Conservation (phyloP, 108 stramenopile species). For the Seminavis robusta region DNA sequence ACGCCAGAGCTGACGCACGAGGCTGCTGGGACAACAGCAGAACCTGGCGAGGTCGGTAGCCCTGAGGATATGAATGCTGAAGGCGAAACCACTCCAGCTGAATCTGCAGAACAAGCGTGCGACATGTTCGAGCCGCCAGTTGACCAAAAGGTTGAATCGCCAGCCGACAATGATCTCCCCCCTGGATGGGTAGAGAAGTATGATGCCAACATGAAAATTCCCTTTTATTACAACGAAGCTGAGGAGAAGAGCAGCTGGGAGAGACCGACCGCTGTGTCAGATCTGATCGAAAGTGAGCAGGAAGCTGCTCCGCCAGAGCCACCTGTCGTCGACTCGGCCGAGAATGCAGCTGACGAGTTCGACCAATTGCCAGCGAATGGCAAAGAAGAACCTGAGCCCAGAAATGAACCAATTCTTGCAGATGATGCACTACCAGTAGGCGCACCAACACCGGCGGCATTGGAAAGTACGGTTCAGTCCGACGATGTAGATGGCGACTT, state of each 20-base stretch:
- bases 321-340: background rate
- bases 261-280: no score
- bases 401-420: background rate
- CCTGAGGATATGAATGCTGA: background rate
- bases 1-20: no score
- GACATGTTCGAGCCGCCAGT: background rate
- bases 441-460: no score
- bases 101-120: background rate
- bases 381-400: no score
- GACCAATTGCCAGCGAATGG: background rate
- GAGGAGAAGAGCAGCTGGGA: conserved; percentile 34
- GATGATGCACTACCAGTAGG: background rate
- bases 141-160: background rate
- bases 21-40: background rate
- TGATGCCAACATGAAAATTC: conserved; percentile 2
- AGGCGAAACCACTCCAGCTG: background rate
- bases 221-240: conserved; percentile 23
- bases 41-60: background rate
- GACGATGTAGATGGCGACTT: background rate
- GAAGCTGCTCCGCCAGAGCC: background rate
- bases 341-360: background rate
- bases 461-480: no score
- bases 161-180: background rate
- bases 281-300: no score
- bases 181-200: background rate